Base-by-base conservation (phyloP, 1,139 yeast species). In the Geotrichum cucujoidarum region DNA sequence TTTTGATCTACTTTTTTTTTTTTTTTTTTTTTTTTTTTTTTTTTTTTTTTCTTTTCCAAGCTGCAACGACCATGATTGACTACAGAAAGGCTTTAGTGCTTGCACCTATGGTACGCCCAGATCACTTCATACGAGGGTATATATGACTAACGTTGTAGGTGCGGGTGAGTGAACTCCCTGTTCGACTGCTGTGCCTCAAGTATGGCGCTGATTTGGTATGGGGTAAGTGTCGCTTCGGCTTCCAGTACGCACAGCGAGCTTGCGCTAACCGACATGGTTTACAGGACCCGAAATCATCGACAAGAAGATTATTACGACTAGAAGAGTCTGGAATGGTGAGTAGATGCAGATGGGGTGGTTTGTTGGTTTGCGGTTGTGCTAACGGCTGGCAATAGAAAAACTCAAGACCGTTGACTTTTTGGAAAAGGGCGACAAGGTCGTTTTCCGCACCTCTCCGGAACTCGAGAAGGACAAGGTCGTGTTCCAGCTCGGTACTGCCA, bases 181-280 rank as follows among this genome's bases (percentile, higher is more conserved):
- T 90, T 13, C 73, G 98, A 47, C 71, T 90, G 10, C 65, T 90
- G 57, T 81, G 96, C 0, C 71, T 92, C 29, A 77, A 76, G 55
- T 75, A 87, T 63, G 97, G 97, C 0, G 96, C 96, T 0, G 97
- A 90, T 63, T 70, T 92, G 47, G 97, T 92, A 3, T 92, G 98
- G 97, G 78, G 83, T 21, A 53, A 32, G 57, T 51, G 52, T 5
- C n/a, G n/a, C n/a, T n/a, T n/a, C n/a, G n/a, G n/a, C n/a, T n/a
- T n/a, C 27, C 25, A 24, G 32, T 25, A 13, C 31, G 11, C 13
- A 13, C 40, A 24, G 27, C 29, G 25, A 29, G 20, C 14, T 18
- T 22, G 24, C 21, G 11, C 7, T 22, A 6, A 21, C 22, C 29
- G n/a, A 40, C 24, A 34, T 38, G 3, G 11, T 21, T 36, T 18